Evolutionary conservation across 768 basidiomycete species (phyloP).

Genomic region (Suillus weaverae): DNA sequence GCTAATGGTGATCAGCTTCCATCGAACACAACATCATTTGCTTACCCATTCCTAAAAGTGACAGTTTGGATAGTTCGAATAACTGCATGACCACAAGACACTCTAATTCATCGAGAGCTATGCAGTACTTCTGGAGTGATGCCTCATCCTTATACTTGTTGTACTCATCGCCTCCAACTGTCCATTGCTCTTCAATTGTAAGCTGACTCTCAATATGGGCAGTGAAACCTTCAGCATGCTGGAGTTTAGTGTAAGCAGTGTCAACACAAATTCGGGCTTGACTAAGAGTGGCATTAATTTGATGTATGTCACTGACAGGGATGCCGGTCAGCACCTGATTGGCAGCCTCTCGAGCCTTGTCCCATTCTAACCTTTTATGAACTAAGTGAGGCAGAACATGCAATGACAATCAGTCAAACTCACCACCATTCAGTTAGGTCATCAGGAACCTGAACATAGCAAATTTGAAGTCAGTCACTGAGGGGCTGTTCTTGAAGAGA

Average conservation of each 20-base stretch:
- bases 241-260: not conserved
- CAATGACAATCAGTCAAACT: no score
- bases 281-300: not conserved
- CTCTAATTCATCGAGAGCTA: constrained; percentile 35
- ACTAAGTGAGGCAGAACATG: no score
- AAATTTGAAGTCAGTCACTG: no score
- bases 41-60: constrained; percentile 30
- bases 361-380: not conserved
- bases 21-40: no score
- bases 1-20: not conserved
- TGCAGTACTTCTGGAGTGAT: constrained; percentile 21
- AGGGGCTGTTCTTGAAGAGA: no score
- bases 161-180: constrained; percentile 6
- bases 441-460: no score
- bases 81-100: constrained; percentile 34
- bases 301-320: not conserved
- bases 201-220: constrained; percentile 7
- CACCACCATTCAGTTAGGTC: no score
- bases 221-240: not conserved
- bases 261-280: constrained; percentile 5
- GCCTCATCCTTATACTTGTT: not conserved
- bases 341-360: not conserved
- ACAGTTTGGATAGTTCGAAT: constrained; percentile 17
- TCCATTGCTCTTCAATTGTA: constrained; percentile 2
- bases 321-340: not conserved